A percentile compares a stretch with the other conserved stretches of the same genome.
These are phyloP conservation scores for Thozetella sp. DNA, from an alignment of 495 filamentous ascomycete genomes.

Conservation along the genomic window DNA sequence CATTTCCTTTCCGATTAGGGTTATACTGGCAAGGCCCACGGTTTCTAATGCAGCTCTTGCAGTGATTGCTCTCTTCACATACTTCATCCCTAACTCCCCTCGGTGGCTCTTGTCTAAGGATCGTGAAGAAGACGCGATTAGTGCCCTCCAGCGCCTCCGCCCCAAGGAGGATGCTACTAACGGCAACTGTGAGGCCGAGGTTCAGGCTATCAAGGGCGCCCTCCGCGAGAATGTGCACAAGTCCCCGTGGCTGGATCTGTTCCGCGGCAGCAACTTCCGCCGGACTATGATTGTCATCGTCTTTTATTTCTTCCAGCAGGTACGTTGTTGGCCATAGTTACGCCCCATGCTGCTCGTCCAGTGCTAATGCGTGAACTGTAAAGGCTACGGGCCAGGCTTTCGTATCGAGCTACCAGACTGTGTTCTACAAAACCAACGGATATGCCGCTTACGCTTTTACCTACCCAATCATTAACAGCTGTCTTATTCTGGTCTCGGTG, in stretches of 20 bases:
- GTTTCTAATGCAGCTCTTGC: no score
- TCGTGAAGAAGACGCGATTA: conserved; percentile 14
- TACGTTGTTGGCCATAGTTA: not conserved
- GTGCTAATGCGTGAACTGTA: no score
- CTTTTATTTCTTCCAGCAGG: conserved; percentile 4
- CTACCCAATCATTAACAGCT: not conserved
- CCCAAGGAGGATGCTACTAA: conserved; percentile 4
- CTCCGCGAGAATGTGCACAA: conserved; percentile 2
- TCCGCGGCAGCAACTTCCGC: not conserved
- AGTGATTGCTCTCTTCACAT: not conserved
- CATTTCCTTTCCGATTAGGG: not conserved
- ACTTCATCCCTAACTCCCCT: conserved; percentile 10
- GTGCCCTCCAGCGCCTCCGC: conserved; percentile 9
- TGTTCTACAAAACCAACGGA: conserved; percentile 2
- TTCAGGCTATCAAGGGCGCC: conserved; percentile 2
- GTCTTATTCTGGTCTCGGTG: not conserved
- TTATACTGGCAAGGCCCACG: no score
- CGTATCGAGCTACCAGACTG: conserved; percentile 3
- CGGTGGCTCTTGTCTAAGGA: conserved; percentile 19
- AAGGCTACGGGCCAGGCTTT: conserved; percentile 4
- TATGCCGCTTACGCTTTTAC: not conserved
- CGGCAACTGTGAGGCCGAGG: conserved; percentile 15
- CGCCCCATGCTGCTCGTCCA: no score
- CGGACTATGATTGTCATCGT: not conserved
- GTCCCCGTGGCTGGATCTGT: not conserved